Evolutionary conservation across 1,284 basidiomycete species (phyloP), one percentile per base, ranked within the genome.

Genomic region (Trametes sp.): DNA sequence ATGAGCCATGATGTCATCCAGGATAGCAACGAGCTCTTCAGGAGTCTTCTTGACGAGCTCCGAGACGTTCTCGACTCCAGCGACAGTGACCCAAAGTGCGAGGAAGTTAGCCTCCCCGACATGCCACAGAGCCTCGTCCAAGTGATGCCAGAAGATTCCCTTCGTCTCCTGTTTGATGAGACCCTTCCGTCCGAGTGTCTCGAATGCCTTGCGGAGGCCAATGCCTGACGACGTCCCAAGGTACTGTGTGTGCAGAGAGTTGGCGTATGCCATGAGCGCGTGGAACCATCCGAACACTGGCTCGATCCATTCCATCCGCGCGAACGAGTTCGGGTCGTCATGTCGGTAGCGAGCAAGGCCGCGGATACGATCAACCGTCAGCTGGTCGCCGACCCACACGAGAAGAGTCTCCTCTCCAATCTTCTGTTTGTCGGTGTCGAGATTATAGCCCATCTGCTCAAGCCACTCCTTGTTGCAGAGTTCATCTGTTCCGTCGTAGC

Each of bases 261-360:
- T 61, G n/a, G 69, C 76, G 41, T 72, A 71, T 14, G 76, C 74
- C 72, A 81, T 76, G 24, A 60, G 49, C 4, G 73, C 50, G 61
- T 80, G 79, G 16, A 80, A 69, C 76, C 76, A 79, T 7, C 79
- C 78, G 41, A 73, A 75, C 0, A 69, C 46, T 0, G 66, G 58
- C 5, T 75, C 50, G 6, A 74, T 35, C 45, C 66, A 76, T 44
- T 79, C 77, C 21, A 77, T n/a, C n/a, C n/a, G n/a, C n/a, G n/a
- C n/a, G n/a, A n/a, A n/a, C n/a, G n/a, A n/a, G n/a, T n/a, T n/a
- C 38, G 63, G 44, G 55, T 81, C 77, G 14, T 78, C 72, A 2
- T 67, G 64, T 0, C 73, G 72, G 44, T 71, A 74, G 29, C 72
- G 68, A 13, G 26, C 6, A 8, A 72, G 38, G 1, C 67, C 66